Conservation (phyloP, 495 filamentous ascomycete species). For the Penicillium odoratum region DNA sequence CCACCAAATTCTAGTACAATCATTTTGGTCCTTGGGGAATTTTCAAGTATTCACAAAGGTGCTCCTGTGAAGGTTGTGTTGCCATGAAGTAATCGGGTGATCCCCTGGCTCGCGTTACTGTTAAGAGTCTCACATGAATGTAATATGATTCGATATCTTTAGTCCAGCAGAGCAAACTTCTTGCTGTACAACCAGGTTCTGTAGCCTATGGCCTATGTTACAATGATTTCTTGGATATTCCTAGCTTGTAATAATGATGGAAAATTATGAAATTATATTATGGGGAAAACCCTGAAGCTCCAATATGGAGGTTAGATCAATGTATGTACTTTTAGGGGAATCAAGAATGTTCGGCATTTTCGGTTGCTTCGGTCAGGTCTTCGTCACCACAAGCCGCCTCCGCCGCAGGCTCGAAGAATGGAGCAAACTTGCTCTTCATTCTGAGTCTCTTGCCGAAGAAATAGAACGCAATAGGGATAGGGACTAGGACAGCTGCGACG, state of each 20-base stretch:
- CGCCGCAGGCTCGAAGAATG: constrained; percentile 49
- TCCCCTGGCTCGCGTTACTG: no score
- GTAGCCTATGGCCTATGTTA: neutral
- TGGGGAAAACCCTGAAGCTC: neutral
- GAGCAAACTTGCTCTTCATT: constrained; percentile 46
- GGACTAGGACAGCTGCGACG: constrained; percentile 66
- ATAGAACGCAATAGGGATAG: constrained; percentile 59
- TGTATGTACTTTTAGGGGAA: constrained; percentile 4
- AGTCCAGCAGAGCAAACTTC: no score
- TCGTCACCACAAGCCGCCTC: constrained; percentile 20
- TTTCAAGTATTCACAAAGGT: no score
- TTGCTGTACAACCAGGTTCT: neutral
- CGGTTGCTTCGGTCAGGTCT: constrained; percentile 14
- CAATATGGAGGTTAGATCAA: neutral
- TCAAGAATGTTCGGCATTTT: neutral
- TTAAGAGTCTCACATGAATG: no score
- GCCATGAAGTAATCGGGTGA: neutral
- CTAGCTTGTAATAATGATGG: neutral
- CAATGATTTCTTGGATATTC: neutral
- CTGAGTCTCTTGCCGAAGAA: constrained; percentile 38
- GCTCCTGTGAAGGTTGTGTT: neutral
- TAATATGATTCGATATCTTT: no score
- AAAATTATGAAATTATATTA: neutral
- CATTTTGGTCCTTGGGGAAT: neutral
- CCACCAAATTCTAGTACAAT: neutral